Conservation (phyloP, 495 filamentous ascomycete species). For the Talaromyces wortmannii region DNA sequence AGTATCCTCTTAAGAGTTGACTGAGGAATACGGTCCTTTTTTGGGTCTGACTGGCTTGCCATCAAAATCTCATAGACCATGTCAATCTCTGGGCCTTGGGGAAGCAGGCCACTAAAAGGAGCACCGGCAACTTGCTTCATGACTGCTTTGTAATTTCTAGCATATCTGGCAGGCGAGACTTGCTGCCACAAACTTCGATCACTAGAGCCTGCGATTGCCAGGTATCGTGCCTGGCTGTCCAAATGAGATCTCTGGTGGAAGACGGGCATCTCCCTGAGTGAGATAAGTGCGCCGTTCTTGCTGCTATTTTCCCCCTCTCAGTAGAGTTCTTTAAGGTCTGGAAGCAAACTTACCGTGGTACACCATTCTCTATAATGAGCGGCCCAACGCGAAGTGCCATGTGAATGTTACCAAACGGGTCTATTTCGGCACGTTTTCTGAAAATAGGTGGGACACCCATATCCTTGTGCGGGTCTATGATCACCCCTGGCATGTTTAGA, state of each 20-base stretch:
- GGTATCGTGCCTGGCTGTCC: background rate
- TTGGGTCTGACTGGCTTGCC: background rate
- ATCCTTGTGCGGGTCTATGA: conserved; percentile 5
- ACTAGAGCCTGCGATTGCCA: conserved; percentile 9
- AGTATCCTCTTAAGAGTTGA: background rate
- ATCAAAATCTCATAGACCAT: conserved; percentile 18
- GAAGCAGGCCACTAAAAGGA: conserved; percentile 22
- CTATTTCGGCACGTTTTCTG: conserved; percentile 13
- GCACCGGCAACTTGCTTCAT: conserved; percentile 36
- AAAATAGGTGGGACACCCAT: conserved; percentile 26
- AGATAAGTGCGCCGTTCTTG: conserved; percentile 22
- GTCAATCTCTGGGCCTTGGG: conserved; percentile 6
- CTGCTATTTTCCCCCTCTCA: conserved; percentile 10
- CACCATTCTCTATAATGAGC: conserved; percentile 34
- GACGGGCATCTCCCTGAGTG: conserved; percentile 16
- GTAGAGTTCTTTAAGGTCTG: background rate
- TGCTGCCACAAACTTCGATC: conserved; percentile 13
- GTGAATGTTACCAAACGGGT: conserved; percentile 31
- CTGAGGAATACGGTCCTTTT: background rate
- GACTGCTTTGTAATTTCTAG: conserved; percentile 27
- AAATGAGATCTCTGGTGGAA: conserved; percentile 10
- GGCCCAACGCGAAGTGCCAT: conserved; percentile 34
- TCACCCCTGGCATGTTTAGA: background rate
- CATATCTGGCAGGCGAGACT: conserved; percentile 5
- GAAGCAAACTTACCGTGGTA: conserved; percentile 10